Evolutionary conservation across 345 rosid species (phyloP).

Genomic region (Hirschfeldia incana): DNA sequence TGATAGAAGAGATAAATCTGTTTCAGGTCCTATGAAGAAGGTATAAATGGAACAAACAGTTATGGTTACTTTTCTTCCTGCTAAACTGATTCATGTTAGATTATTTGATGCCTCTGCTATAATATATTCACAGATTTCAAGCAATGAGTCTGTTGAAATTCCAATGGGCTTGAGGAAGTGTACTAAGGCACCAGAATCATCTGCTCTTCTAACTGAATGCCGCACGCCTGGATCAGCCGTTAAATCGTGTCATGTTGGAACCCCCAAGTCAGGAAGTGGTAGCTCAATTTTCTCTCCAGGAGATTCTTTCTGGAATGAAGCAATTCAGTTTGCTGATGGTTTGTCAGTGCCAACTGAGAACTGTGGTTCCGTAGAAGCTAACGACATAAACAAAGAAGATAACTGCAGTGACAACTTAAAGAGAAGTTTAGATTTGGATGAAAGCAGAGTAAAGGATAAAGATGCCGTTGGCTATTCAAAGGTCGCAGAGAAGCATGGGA

Average conservation of each 20-base stretch:
- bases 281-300: constrained; percentile 95
- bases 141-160: constrained; percentile 34
- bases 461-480: constrained; percentile 44
- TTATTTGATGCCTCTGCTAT: constrained; percentile 7
- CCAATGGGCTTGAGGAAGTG: constrained; percentile 67
- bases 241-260: constrained; percentile 47
- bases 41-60: constrained; percentile 40
- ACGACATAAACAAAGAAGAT: constrained; percentile 33
- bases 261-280: constrained; percentile 79
- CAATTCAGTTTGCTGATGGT: constrained; percentile 89
- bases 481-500: constrained; percentile 41
- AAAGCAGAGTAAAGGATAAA: constrained; percentile 42
- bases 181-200: constrained; percentile 44
- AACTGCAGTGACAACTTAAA: constrained; percentile 39
- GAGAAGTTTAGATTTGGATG: constrained; percentile 46
- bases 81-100: constrained; percentile 21
- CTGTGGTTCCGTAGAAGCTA: constrained; percentile 36
- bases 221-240: constrained; percentile 66
- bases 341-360: constrained; percentile 47
- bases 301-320: constrained; percentile 96
- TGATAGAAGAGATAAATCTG: constrained; percentile 39
- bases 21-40: constrained; percentile 40
- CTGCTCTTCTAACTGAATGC: constrained; percentile 45
- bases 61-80: constrained; percentile 7
- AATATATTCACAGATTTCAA: constrained; percentile 36